Percentiles rank a stretch among this genome's conserved stretches.
Conservation (phyloP, 129 eudicot species). For the Pittosporum tobira region DNA sequence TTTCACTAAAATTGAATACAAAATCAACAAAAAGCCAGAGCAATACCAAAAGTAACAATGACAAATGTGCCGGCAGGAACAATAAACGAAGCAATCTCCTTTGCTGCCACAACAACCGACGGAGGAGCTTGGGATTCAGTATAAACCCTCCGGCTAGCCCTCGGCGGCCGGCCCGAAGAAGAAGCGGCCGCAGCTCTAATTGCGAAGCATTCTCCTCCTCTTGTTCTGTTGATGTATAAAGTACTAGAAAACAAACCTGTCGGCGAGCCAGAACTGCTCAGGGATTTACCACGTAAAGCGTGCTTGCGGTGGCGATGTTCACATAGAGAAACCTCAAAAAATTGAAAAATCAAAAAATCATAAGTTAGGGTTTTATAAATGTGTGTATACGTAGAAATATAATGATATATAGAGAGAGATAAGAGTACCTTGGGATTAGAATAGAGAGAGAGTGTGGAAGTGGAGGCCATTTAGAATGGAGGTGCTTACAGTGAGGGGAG, state of each 20-base stretch:
- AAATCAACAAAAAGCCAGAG: constrained; percentile 6
- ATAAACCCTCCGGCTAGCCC: background rate
- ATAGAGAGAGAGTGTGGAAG: constrained; percentile 3
- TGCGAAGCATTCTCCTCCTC: background rate
- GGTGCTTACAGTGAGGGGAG: too few species aligned
- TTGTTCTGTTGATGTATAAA: constrained; percentile 1
- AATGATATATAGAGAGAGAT: too few species aligned
- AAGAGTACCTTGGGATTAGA: constrained; percentile 1
- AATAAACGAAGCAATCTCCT: constrained; percentile 41
- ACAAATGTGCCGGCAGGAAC: constrained; percentile 51
- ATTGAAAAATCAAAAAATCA: background rate
- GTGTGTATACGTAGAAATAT: too few species aligned
- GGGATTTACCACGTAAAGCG: background rate
- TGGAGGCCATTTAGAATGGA: constrained; percentile 2
- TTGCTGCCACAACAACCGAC: constrained; percentile 25
- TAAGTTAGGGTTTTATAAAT: background rate
- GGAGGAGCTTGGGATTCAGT: constrained; percentile 38
- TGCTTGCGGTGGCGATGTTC: constrained; percentile 2
- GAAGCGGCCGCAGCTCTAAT: constrained; percentile 9
- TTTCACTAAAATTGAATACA: background rate
- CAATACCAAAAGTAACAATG: constrained; percentile 64
- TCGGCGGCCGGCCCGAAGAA: background rate
- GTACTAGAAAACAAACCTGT: background rate
- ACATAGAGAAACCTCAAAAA: background rate
- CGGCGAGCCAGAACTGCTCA: constrained; percentile 2